Percentiles rank a stretch among this genome's conserved stretches.
Evolutionary conservation across 176 grass and related monocot genomes (phyloP).

Genomic region (Oryza glumipatula): DNA sequence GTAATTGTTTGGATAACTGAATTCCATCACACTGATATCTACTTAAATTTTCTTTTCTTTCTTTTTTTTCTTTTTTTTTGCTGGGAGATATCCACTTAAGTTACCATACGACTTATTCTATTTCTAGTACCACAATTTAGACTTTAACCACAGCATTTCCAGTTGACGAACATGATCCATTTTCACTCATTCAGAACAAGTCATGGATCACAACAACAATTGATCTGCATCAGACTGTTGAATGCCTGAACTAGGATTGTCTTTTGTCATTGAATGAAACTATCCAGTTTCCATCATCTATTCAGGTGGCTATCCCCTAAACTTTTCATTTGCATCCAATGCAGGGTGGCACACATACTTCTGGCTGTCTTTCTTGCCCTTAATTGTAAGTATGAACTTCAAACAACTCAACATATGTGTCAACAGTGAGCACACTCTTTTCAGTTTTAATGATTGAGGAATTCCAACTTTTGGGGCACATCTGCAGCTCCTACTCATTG

Average conservation of each 20-base stretch:
- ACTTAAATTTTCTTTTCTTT: too few relatives aligned
- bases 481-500: conserved; percentile 54
- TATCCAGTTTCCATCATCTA: not conserved
- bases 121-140: not conserved
- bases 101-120: not conserved
- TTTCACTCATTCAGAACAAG: not conserved
- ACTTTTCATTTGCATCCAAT: conserved; percentile 34
- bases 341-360: conserved; percentile 84
- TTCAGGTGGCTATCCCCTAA: not conserved
- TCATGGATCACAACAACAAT: not conserved
- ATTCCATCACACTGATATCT: not conserved
- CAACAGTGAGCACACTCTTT: not conserved
- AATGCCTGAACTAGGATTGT: too few relatives aligned
- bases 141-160: not conserved
- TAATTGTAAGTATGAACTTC: conserved; percentile 63
- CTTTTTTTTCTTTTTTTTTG: too few relatives aligned
- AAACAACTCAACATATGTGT: not conserved
- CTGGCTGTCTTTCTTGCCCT: conserved; percentile 77
- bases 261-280: not conserved
- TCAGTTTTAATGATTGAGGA: conserved; percentile 4
- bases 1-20: not conserved
- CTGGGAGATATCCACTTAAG: not conserved
- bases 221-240: not conserved
- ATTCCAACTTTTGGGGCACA: conserved; percentile 10
- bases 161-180: not conserved